These are phyloP conservation scores for Santalum album DNA, from an alignment of 164 flowering plant genomes.

Conservation along the genomic window DNA sequence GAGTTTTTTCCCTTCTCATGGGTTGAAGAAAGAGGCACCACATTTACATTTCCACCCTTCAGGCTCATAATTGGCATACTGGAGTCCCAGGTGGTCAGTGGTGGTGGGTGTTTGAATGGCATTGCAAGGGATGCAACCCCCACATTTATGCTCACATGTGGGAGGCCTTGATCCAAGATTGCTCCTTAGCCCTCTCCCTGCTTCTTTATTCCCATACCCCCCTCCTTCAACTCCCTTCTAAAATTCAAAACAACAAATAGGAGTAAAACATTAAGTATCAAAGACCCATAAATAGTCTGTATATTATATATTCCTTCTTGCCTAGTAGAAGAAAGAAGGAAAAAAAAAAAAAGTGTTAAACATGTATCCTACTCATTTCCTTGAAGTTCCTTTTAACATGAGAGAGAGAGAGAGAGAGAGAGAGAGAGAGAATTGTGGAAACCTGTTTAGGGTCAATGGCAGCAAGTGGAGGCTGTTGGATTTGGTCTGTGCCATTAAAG, in stretches of 20 bases:
- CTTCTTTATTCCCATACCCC: constrained; percentile 12
- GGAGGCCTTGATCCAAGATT: constrained; percentile 61
- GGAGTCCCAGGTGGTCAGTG: constrained; percentile 17
- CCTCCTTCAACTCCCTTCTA: constrained; percentile 5
- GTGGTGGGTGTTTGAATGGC: constrained; percentile 45
- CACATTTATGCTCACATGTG: constrained; percentile 44
- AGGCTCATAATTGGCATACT: constrained; percentile 53
- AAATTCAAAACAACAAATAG: not conserved
- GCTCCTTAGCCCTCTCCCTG: constrained; percentile 6
- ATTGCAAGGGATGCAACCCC: constrained; percentile 46
- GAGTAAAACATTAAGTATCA: not conserved
- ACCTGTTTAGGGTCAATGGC: constrained; percentile 22
- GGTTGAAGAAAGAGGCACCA: constrained; percentile 40
- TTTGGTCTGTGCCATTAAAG: constrained; percentile 13
- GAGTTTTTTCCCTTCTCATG: constrained; percentile 11
- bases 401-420: not conserved
- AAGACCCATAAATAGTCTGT: not conserved
- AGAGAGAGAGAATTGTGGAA: not conserved
- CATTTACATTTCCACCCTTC: constrained; percentile 76
- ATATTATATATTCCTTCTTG: too few relatives aligned
- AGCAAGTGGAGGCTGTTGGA: constrained; percentile 7
- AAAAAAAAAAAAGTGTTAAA: too few relatives aligned
- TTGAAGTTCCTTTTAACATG: not conserved
- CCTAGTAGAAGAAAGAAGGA: too few relatives aligned
- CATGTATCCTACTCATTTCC: too few relatives aligned